A percentile compares a stretch with the other conserved stretches of the same genome.
phyloP scores from a whole-genome alignment of 2,329 filamentous ascomycete species.

The Lachnellula suecica region DNA sequence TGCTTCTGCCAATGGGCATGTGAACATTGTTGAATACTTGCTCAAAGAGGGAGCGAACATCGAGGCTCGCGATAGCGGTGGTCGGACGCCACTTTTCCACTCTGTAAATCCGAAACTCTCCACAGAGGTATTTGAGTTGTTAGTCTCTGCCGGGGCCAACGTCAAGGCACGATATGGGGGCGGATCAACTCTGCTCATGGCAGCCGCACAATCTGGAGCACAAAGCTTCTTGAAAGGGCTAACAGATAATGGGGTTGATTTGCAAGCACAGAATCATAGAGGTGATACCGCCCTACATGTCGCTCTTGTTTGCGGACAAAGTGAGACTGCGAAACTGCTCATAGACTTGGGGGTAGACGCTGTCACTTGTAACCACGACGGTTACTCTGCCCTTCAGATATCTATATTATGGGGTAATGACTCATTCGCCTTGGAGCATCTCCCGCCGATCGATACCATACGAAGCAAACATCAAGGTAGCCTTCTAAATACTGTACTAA shows the following conservation, averaged over 20 bases:
- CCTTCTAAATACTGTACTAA: neutral
- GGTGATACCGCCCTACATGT: neutral
- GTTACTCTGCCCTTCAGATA: neutral
- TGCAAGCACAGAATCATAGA: neutral
- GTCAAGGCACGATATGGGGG: neutral
- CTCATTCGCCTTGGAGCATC: neutral
- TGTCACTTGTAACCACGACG: neutral
- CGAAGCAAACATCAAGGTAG: neutral
- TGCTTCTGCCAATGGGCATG: neutral
- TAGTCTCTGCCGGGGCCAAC: slow-evolving; percentile 3
- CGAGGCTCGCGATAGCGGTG: slow-evolving; percentile 1
- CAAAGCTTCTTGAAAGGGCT: neutral
- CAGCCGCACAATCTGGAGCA: neutral
- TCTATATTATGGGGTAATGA: neutral
- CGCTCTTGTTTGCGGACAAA: neutral
- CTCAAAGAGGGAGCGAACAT: slow-evolving; percentile 2
- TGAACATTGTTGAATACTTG: neutral
- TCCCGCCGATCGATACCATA: neutral
- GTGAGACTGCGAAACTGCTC: neutral
- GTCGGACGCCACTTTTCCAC: neutral
- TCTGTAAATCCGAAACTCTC: neutral
- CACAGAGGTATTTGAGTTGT: neutral
- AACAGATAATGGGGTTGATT: neutral
- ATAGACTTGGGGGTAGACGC: neutral
- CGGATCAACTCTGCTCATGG: neutral